Evolutionary conservation across 345 rosid species (phyloP).

Genomic region (Barbarea vulgaris): DNA sequence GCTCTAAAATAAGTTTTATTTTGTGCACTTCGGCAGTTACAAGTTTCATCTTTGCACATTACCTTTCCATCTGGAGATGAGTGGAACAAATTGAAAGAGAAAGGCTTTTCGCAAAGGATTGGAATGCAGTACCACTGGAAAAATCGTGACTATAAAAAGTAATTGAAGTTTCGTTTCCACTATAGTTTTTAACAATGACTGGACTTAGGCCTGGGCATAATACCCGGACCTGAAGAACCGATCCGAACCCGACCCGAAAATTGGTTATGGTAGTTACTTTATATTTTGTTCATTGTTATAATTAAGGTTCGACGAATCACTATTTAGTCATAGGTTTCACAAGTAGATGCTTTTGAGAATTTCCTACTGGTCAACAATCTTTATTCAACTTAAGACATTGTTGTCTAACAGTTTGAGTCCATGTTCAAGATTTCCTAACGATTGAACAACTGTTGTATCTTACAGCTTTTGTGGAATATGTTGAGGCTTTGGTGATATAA

Average conservation of each 20-base stretch:
- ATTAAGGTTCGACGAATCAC: background rate
- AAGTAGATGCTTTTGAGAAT: background rate
- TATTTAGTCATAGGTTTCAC: background rate
- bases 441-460: background rate
- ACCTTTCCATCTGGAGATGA: constrained; percentile 84
- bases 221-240: too few relatives aligned
- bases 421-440: background rate
- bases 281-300: background rate
- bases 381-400: background rate
- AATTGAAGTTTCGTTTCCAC: constrained; percentile 24
- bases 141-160: constrained; percentile 81
- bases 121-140: constrained; percentile 99
- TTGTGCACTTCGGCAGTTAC: constrained; percentile 64
- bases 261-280: background rate
- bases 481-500: background rate
- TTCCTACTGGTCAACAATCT: background rate
- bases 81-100: constrained; percentile 65
- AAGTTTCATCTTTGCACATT: constrained; percentile 80
- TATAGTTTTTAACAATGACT: background rate
- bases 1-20: constrained; percentile 12
- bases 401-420: background rate
- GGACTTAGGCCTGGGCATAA: too few relatives aligned
- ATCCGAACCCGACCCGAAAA: too few relatives aligned
- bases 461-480: background rate
- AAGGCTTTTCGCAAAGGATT: constrained; percentile 80